Percentiles rank a stretch among this genome's conserved stretches.
Evolutionary conservation across 129 eudicot species (phyloP).

Genomic region (Arctium lappa): DNA sequence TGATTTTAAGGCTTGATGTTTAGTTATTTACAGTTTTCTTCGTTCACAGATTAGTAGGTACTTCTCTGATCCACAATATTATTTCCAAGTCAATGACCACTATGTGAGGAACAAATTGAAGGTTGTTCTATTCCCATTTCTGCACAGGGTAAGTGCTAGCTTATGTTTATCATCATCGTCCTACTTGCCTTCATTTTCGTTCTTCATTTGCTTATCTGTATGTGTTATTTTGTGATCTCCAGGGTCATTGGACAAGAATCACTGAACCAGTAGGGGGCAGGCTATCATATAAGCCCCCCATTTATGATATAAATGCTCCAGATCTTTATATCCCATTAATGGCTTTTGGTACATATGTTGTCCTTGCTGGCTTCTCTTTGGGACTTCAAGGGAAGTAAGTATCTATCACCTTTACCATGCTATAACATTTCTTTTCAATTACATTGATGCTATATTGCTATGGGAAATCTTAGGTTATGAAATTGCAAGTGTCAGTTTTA

Average conservation of each 20-base stretch:
- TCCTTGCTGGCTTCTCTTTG: constrained; percentile 61
- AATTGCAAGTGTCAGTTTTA: not conserved
- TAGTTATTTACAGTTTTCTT: not conserved
- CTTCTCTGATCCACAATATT: constrained; percentile 71
- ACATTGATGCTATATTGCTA: not conserved
- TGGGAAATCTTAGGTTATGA: not conserved
- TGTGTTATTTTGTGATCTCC: constrained; percentile 13
- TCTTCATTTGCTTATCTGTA: not conserved
- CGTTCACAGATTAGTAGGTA: constrained; percentile 61
- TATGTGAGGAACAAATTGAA: constrained; percentile 71
- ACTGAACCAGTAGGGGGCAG: constrained; percentile 74
- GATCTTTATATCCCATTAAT: constrained; percentile 65
- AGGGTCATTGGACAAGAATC: constrained; percentile 80
- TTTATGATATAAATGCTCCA: constrained; percentile 72
- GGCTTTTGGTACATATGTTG: constrained; percentile 67
- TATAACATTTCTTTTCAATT: not conserved
- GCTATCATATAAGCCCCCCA: constrained; percentile 70
- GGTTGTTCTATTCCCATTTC: constrained; percentile 61
- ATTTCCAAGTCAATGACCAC: constrained; percentile 68
- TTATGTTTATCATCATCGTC: not conserved
- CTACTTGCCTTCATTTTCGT: not conserved
- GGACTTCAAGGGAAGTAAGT: constrained; percentile 80
- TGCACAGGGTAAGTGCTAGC: constrained; percentile 54
- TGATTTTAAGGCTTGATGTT: not conserved
- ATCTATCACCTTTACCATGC: not conserved